These are phyloP conservation scores for Podospora bellae-mahoneyi DNA, from an alignment of 495 filamentous ascomycete genomes.

Conservation along the genomic window DNA sequence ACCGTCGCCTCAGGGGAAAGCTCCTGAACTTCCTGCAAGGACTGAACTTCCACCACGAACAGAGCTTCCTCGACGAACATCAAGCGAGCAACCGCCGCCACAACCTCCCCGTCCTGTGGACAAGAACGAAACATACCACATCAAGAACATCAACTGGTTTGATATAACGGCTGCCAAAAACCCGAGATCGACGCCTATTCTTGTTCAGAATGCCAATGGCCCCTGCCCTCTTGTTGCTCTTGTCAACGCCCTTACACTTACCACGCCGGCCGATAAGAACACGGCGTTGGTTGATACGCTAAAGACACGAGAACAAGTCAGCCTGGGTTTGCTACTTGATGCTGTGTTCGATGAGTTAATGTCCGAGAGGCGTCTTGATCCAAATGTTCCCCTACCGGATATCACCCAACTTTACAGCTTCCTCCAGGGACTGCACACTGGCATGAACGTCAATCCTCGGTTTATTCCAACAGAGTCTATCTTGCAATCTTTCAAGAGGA, in stretches of 20 bases:
- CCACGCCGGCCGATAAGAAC: conserved; percentile 60
- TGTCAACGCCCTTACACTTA: conserved; percentile 85
- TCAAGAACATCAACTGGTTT: conserved; percentile 47
- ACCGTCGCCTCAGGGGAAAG: conserved; percentile 16
- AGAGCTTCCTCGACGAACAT: conserved; percentile 37
- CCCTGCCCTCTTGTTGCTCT: conserved; percentile 91
- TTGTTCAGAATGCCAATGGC: conserved; percentile 90
- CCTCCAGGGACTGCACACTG: conserved; percentile 83
- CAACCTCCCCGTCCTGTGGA: conserved; percentile 38
- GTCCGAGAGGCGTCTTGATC: conserved; percentile 50
- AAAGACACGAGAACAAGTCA: conserved; percentile 78
- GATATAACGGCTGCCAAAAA: conserved; percentile 40
- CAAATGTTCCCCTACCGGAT: conserved; percentile 63
- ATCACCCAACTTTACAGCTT: conserved; percentile 83
- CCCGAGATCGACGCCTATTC: conserved; percentile 62
- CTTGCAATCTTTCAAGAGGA: conserved; percentile 43
- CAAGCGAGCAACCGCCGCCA: conserved; percentile 31
- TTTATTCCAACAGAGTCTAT: conserved; percentile 55
- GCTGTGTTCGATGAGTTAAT: conserved; percentile 89
- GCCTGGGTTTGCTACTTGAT: conserved; percentile 76
- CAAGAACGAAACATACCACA: conserved; percentile 47
- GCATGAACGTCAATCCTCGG: conserved; percentile 96
- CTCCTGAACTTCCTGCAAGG: conserved; percentile 40
- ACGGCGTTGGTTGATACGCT: conserved; percentile 75
- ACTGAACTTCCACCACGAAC: not conserved